Conservation (phyloP, 257 asterid genomes). For the Thymus quinquecostatus region DNA sequence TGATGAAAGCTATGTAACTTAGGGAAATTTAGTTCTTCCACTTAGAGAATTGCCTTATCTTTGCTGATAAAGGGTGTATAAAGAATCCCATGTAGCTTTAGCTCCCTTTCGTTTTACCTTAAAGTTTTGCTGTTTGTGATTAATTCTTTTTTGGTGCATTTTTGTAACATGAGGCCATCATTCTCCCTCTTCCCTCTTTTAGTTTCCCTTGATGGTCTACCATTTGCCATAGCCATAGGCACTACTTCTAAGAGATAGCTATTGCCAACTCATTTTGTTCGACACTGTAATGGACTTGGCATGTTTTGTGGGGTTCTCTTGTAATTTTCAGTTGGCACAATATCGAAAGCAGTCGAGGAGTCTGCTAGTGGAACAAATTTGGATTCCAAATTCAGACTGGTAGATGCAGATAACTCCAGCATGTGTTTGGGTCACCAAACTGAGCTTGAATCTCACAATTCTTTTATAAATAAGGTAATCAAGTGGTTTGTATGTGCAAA, state of each 20-base stretch:
- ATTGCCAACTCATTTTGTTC: constrained; percentile 25
- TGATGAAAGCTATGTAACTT: constrained; percentile 2
- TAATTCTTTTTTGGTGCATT: constrained; percentile 17
- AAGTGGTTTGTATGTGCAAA: constrained; percentile 15
- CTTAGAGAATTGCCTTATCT: background rate
- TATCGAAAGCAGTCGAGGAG: constrained; percentile 50
- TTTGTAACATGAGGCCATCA: constrained; percentile 16
- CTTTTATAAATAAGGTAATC: constrained; percentile 51
- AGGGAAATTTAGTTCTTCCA: background rate
- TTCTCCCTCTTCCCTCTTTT: background rate
- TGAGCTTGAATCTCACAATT: constrained; percentile 35
- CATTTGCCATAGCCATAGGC: constrained; percentile 24
- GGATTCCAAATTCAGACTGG: constrained; percentile 61
- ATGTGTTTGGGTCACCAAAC: constrained; percentile 45
- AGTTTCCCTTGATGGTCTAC: background rate
- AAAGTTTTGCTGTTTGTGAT: constrained; percentile 7
- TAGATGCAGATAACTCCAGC: constrained; percentile 47
- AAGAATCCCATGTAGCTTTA: constrained; percentile 5
- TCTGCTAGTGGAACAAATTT: constrained; percentile 56
- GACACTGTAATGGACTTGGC: constrained; percentile 29
- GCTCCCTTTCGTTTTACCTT: background rate
- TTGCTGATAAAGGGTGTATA: background rate
- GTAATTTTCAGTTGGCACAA: constrained; percentile 57
- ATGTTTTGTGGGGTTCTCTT: constrained; percentile 21
- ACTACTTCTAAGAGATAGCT: constrained; percentile 14